A percentile compares a stretch with the other conserved stretches of the same genome.
Conservation (phyloP, 345 rosid genomes). For the Populus pruinosa region DNA sequence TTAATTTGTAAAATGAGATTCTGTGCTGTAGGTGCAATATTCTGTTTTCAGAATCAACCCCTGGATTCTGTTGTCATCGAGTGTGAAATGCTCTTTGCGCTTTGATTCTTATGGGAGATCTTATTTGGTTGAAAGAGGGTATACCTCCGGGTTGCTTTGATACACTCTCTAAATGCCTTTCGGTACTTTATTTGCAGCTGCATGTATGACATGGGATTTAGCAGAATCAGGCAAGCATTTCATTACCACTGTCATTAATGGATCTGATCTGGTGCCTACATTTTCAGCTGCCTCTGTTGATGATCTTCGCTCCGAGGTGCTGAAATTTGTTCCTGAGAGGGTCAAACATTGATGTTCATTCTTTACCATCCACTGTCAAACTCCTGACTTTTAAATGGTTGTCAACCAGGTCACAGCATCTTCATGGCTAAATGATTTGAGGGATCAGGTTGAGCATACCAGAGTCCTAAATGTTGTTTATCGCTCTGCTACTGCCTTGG, state of each 20-base stretch:
- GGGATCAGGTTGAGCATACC: conserved; percentile 85
- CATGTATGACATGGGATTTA: conserved; percentile 98
- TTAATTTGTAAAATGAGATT: background rate
- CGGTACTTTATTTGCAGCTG: conserved; percentile 58
- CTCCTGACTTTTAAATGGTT: conserved; percentile 17
- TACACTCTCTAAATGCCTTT: conserved; percentile 24
- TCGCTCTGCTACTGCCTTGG: conserved; percentile 90
- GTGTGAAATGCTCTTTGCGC: background rate
- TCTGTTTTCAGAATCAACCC: background rate
- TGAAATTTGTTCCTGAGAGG: conserved; percentile 9
- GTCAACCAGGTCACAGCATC: conserved; percentile 76
- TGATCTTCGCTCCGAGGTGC: conserved; percentile 90
- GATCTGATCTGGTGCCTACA: conserved; percentile 94
- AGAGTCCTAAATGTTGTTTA: conserved; percentile 85
- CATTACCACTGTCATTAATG: conserved; percentile 73
- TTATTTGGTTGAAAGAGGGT: background rate
- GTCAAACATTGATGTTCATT: background rate
- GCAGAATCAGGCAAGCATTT: conserved; percentile 98
- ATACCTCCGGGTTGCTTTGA: background rate
- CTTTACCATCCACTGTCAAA: background rate
- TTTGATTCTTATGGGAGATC: background rate
- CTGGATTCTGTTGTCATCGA: background rate
- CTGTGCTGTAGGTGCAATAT: background rate
- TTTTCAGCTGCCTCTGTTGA: conserved; percentile 89
- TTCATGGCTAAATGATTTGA: conserved; percentile 91